Percentiles rank a stretch among this genome's conserved stretches.
These are phyloP conservation scores for Tolypocladium album DNA, from an alignment of 2,329 filamentous ascomycete genomes.

Conservation along the genomic window DNA sequence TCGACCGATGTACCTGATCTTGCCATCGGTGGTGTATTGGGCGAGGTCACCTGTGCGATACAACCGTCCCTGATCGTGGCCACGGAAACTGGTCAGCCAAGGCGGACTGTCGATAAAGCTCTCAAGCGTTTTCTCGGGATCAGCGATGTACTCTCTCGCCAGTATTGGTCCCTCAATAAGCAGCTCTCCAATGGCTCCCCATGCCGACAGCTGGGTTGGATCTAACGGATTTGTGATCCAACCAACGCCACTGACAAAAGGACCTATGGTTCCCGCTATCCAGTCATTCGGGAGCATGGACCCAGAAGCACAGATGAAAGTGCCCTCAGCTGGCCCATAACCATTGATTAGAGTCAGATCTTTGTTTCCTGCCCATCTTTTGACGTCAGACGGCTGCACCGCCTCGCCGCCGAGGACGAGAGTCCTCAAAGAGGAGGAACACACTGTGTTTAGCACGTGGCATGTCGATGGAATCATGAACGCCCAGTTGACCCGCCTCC, in stretches of 20 bases:
- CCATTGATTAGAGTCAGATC: not conserved
- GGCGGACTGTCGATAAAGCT: constrained; percentile 30
- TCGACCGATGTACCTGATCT: constrained; percentile 1
- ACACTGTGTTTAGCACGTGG: not conserved
- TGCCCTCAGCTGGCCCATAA: not conserved
- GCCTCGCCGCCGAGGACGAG: constrained; percentile 1
- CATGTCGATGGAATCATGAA: constrained; percentile 1
- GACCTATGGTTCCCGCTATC: not conserved
- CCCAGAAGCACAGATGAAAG: not conserved
- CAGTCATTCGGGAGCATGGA: not conserved
- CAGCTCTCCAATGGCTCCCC: constrained; percentile 13
- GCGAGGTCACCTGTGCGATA: constrained; percentile 40
- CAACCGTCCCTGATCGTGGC: constrained; percentile 13
- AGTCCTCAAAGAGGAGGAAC: not conserved
- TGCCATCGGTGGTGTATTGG: constrained; percentile 15
- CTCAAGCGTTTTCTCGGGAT: constrained; percentile 9
- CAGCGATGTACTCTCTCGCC: constrained; percentile 10
- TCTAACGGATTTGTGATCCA: not conserved
- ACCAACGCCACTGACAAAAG: not conserved
- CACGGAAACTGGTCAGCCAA: constrained; percentile 14
- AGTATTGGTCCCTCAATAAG: constrained; percentile 14
- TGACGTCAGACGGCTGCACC: not conserved
- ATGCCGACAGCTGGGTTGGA: constrained; percentile 1
- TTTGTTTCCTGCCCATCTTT: not conserved
- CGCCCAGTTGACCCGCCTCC: not conserved